phyloP scores from a whole-genome alignment of 2,329 filamentous ascomycete species.

The Alternaria sp. region DNA sequence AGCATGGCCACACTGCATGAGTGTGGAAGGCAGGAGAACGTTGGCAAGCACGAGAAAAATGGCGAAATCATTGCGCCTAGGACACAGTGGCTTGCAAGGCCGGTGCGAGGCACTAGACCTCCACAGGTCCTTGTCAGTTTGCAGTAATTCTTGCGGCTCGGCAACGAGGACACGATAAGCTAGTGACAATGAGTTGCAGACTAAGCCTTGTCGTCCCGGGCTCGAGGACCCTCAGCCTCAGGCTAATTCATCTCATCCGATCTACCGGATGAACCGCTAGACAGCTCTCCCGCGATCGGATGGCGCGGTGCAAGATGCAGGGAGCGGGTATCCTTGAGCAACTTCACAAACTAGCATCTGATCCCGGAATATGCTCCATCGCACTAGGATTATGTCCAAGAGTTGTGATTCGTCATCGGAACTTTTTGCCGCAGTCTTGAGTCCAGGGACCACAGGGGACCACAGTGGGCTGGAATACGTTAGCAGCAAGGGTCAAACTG shows the following conservation, averaged over 20 bases:
- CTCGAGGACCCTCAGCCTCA: background rate
- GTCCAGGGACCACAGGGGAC: background rate
- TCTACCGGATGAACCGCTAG: background rate
- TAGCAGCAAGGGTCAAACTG: background rate
- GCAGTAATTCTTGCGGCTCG: background rate
- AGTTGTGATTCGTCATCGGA: background rate
- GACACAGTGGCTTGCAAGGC: background rate
- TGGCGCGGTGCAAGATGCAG: background rate
- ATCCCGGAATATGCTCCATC: background rate
- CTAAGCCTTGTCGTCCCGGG: background rate
- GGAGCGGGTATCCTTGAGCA: background rate
- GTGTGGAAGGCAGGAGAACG: background rate
- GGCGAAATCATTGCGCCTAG: background rate
- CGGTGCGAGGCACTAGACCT: background rate
- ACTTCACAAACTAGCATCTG: background rate
- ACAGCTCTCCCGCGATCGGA: constrained; percentile 1
- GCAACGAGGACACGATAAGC: background rate
- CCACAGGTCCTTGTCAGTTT: background rate
- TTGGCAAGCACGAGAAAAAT: background rate
- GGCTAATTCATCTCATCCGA: background rate
- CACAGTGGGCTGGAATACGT: background rate
- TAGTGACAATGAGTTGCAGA: background rate
- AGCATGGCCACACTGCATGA: background rate
- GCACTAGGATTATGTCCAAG: background rate
- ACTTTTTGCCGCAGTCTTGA: background rate